Base-by-base conservation (phyloP, 148 eudicot species). In the Oxyria digyna region DNA sequence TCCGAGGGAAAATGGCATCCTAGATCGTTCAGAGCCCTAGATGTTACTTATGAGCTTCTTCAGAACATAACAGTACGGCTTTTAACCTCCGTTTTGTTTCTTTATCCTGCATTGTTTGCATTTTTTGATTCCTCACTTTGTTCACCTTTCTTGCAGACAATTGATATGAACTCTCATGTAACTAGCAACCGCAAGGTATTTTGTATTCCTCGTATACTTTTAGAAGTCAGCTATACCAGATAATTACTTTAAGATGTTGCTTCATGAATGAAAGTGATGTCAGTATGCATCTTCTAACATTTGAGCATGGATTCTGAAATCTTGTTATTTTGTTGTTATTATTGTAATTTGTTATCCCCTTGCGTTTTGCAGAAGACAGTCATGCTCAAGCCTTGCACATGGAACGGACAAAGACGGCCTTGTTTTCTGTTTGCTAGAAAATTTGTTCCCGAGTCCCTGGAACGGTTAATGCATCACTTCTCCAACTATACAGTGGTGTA, bases 1-100 rank as follows among this genome's bases (percentile, higher is more conserved):
- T 66, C 69, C 18, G 69, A 66, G 69, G 69, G 69, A 20, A 66
- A 66, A 13, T 66, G 69, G 69, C 69, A 66, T 66, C 69, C 69
- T 66, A 66, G 46, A 26, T 37, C 69, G 6, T 66, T 66, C 23
- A 35, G 46, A 66, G 46, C 69, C 42, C 45, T 37, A 41, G 69
- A 66, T 38, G 69, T 66, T 23, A 66, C 46, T 38, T 66, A 35
- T 20, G 69, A 66, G 26, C 69, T 66, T 66, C 45, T 66, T 41
- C 42, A 66, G 27, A 66, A 66, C 69, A 66, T 66, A 29, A 66
- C 69, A 35, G 69, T 66, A 37, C 38, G 6, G 6, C 69, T 35
- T 6, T 66, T 6, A 59, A 5, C 37, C 8, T 59, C 21, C 37
- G 15, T 31, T 13, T 14, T 57, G 46, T 66, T 20, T 66, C 43